phyloP scores from a whole-genome alignment of 2,329 filamentous ascomycete species.

The Meredithiella fracta region DNA sequence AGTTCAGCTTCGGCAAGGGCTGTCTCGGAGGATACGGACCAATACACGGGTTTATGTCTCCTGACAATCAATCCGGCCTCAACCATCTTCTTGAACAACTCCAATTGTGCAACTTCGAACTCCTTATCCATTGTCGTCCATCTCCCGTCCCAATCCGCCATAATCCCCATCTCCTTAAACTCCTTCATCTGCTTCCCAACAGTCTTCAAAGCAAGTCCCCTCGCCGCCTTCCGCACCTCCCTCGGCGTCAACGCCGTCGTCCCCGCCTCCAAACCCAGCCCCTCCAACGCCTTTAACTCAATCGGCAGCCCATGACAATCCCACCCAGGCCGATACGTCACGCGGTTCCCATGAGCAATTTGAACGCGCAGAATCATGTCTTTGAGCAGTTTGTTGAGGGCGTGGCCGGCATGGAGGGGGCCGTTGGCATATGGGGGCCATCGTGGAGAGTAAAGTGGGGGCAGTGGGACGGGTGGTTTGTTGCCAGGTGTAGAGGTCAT shows the following conservation, averaged over 20 bases:
- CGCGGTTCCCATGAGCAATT: slow-evolving; percentile 55
- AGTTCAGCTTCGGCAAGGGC: slow-evolving; percentile 73
- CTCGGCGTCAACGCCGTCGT: slow-evolving; percentile 30
- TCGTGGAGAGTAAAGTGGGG: slow-evolving; percentile 72
- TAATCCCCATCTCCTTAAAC: slow-evolving; percentile 59
- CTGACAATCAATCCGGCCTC: slow-evolving; percentile 58
- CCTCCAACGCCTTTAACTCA: slow-evolving; percentile 79
- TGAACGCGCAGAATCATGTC: slow-evolving; percentile 78
- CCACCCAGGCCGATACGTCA: slow-evolving; percentile 84
- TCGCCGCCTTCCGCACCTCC: slow-evolving; percentile 47
- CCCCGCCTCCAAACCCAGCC: slow-evolving; percentile 16
- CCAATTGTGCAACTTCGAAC: slow-evolving; percentile 60
- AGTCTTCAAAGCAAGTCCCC: slow-evolving; percentile 49
- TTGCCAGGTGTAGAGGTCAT: slow-evolving; percentile 87
- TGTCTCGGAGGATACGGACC: slow-evolving; percentile 64
- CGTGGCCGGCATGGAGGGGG: slow-evolving; percentile 77
- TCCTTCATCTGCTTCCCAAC: slow-evolving; percentile 56
- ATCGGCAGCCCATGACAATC: slow-evolving; percentile 96
- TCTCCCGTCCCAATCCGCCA: slow-evolving; percentile 61
- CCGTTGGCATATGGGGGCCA: slow-evolving; percentile 97
- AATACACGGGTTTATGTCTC: slow-evolving; percentile 69
- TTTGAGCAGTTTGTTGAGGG: slow-evolving; percentile 92
- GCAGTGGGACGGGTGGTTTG: slow-evolving; percentile 35
- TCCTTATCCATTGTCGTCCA: slow-evolving; percentile 66
- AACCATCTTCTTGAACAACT: slow-evolving; percentile 60